A percentile compares a stretch with the other conserved stretches of the same genome.
Evolutionary conservation across 164 flowering plant genomes (phyloP).

Genomic region (Dillenia turbinata): DNA sequence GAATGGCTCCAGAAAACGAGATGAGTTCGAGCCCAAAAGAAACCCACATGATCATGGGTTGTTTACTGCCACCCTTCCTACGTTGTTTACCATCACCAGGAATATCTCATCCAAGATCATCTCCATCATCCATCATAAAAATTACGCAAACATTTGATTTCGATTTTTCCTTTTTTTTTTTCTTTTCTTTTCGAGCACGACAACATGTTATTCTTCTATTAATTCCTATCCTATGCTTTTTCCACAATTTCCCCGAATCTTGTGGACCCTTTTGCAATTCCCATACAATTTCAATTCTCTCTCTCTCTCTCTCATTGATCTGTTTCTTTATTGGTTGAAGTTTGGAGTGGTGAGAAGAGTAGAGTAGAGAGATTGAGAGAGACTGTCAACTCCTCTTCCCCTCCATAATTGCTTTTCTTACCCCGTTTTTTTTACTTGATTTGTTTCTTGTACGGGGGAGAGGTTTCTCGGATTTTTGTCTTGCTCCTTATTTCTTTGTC

Average conservation of each 20-base stretch:
- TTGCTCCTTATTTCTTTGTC: too few species aligned
- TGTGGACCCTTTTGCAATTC: neutral
- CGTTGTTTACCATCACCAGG: neutral
- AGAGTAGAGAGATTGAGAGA: conserved; percentile 15
- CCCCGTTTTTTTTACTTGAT: too few species aligned
- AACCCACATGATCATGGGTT: conserved; percentile 1
- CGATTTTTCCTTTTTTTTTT: conserved; percentile 4
- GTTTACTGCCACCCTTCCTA: too few species aligned
- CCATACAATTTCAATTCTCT: neutral
- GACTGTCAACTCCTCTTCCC: too few species aligned
- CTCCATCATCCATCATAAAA: neutral
- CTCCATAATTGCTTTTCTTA: too few species aligned
- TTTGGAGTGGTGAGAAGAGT: conserved; percentile 5
- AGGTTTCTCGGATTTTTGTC: too few species aligned
- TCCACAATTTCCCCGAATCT: neutral
- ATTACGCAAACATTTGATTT: neutral
- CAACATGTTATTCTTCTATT: conserved; percentile 9
- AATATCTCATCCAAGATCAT: neutral
- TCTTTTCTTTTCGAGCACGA: conserved; percentile 15
- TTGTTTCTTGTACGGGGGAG: too few species aligned
- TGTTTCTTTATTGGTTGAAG: conserved; percentile 19
- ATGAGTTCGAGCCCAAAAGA: conserved; percentile 5
- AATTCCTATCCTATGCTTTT: conserved; percentile 2
- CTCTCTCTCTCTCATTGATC: neutral
- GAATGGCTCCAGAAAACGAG: conserved; percentile 17